phyloP scores from a whole-genome alignment of 1,284 basidiomycete species.

The Pisolithus thermaeus region DNA sequence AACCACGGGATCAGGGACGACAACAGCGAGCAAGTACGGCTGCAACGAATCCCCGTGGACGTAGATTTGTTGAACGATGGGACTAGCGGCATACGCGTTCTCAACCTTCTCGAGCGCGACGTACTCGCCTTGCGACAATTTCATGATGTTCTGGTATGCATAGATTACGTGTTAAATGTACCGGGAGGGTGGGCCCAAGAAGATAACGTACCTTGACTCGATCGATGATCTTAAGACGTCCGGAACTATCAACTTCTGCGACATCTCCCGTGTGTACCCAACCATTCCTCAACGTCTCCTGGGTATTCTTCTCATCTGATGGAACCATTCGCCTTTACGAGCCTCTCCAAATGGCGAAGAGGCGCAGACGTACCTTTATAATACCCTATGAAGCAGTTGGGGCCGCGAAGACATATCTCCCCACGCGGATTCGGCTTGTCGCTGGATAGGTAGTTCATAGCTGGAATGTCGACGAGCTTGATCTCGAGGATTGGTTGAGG shows the following conservation, averaged over 20 bases:
- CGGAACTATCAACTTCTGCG: slow-evolving; percentile 71
- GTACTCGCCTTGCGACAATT: slow-evolving; percentile 95
- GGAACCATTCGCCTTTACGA: neutral
- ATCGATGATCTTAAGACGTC: slow-evolving; percentile 89
- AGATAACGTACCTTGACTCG: slow-evolving; percentile 69
- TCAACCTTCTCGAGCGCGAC: slow-evolving; percentile 98
- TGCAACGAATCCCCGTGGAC: slow-evolving; percentile 86
- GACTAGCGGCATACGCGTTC: slow-evolving; percentile 69
- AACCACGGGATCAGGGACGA: slow-evolving; percentile 73
- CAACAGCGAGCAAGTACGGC: slow-evolving; percentile 79
- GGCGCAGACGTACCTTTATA: slow-evolving; percentile 57
- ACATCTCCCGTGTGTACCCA: slow-evolving; percentile 96
- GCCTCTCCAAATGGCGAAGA: neutral
- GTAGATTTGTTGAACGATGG: slow-evolving; percentile 71
- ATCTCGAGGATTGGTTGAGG: slow-evolving; percentile 72
- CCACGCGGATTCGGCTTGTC: slow-evolving; percentile 93
- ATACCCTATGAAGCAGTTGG: slow-evolving; percentile 60
- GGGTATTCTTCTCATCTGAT: slow-evolving; percentile 66
- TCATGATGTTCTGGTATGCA: slow-evolving; percentile 83
- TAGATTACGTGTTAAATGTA: neutral
- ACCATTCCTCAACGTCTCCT: slow-evolving; percentile 67
- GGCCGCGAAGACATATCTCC: slow-evolving; percentile 76
- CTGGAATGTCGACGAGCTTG: slow-evolving; percentile 83
- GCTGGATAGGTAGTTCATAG: slow-evolving; percentile 83
- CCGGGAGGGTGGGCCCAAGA: too few relatives aligned